A percentile compares a stretch with the other conserved stretches of the same genome.
Evolutionary conservation across 768 basidiomycete species (phyloP).

Genomic region (Termitomyces sp.): DNA sequence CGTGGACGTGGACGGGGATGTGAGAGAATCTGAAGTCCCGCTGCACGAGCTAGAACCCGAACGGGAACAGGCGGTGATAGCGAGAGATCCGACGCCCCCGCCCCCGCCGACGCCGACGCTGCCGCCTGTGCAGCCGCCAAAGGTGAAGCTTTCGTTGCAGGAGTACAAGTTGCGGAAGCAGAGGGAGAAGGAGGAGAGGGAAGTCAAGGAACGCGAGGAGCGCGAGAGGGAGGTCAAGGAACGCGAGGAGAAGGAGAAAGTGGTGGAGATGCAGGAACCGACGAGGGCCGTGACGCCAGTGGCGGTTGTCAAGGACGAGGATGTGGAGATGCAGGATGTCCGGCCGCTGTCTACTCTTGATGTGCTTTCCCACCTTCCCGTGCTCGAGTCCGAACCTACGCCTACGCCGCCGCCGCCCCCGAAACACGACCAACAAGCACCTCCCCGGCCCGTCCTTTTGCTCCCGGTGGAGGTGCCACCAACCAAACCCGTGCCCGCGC

Average conservation of each 20-base stretch:
- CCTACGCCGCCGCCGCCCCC: not conserved
- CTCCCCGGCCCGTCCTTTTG: not conserved
- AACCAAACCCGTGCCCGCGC: not conserved
- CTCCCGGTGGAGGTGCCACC: not conserved
- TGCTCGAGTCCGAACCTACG: not conserved
- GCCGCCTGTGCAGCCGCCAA: slow-evolving; percentile 27
- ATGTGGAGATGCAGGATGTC: slow-evolving; percentile 2
- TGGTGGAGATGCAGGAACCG: not conserved
- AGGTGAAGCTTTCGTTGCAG: slow-evolving; percentile 54
- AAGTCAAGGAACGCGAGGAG: slow-evolving; percentile 43
- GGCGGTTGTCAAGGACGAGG: not conserved
- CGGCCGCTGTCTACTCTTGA: not conserved
- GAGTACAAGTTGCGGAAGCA: slow-evolving; percentile 54
- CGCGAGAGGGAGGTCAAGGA: slow-evolving; percentile 41
- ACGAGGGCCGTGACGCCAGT: too few relatives aligned
- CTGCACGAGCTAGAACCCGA: not conserved
- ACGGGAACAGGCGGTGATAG: not conserved
- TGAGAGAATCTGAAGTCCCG: not conserved
- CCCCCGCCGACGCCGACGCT: not conserved
- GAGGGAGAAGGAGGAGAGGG: slow-evolving; percentile 39
- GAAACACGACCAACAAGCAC: not conserved
- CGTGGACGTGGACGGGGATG: not conserved
- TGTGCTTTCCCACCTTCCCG: not conserved
- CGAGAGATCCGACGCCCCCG: not conserved
- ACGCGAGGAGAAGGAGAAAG: slow-evolving; percentile 23